Evolutionary conservation across 768 basidiomycete genomes (phyloP).

Genomic region (Termitomyces sp.): DNA sequence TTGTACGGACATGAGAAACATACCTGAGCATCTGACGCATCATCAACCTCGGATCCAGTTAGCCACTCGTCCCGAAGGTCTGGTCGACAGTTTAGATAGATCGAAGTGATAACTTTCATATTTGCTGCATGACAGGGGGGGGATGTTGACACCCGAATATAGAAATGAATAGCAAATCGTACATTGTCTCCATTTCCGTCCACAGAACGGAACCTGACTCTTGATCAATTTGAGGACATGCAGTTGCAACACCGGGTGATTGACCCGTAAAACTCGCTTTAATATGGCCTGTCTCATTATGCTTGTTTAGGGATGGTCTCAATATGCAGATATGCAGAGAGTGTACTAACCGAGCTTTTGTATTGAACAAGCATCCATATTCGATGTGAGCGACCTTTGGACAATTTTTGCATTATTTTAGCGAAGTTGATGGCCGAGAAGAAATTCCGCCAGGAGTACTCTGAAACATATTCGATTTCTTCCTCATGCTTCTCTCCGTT

Average conservation of each 20-base stretch:
- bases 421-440: constrained; percentile 97
- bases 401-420: constrained; percentile 96
- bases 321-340: not conserved
- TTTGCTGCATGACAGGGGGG: constrained; percentile 55
- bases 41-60: constrained; percentile 87
- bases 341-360: constrained; percentile 81
- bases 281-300: constrained; percentile 70
- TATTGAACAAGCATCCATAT: constrained; percentile 97
- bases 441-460: constrained; percentile 98
- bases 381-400: constrained; percentile 90
- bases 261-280: constrained; percentile 90
- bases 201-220: constrained; percentile 97
- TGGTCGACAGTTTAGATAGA: constrained; percentile 95
- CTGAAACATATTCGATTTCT: constrained; percentile 87
- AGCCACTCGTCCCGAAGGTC: constrained; percentile 98
- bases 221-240: constrained; percentile 97
- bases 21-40: constrained; percentile 87
- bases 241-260: constrained; percentile 90
- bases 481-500: constrained; percentile 77
- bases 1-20: constrained; percentile 6
- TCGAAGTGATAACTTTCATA: constrained; percentile 99
- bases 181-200: constrained; percentile 98
- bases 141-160: not conserved
- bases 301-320: not conserved
- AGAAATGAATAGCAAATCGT: constrained; percentile 10